phyloP scores from a whole-genome alignment of 257 asterid species.

The Rauvolfia tetraphylla region DNA sequence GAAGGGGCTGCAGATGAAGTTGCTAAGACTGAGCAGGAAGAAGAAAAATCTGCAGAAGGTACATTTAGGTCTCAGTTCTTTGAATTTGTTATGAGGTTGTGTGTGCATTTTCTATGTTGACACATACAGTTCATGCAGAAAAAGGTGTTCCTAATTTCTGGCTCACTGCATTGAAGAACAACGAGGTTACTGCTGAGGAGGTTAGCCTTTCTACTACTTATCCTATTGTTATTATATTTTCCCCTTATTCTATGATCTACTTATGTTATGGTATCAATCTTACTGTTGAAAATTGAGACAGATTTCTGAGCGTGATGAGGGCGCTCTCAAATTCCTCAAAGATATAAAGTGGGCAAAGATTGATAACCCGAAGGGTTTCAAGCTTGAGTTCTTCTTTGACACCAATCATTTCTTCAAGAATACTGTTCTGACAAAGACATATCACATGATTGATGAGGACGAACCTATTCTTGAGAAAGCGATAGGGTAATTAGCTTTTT shows the following conservation, averaged over 20 bases:
- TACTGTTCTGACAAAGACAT: slow-evolving; percentile 62
- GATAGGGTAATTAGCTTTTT: slow-evolving; percentile 49
- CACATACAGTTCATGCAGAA: slow-evolving; percentile 28
- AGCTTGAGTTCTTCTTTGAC: slow-evolving; percentile 64
- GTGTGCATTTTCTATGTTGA: not conserved
- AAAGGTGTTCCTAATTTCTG: slow-evolving; percentile 87
- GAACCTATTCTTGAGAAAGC: slow-evolving; percentile 89
- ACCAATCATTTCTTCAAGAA: slow-evolving; percentile 65
- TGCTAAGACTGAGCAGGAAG: slow-evolving; percentile 13
- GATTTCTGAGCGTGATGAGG: slow-evolving; percentile 78
- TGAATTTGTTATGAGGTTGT: not conserved
- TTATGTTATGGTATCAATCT: slow-evolving; percentile 1
- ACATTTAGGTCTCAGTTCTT: slow-evolving; percentile 1
- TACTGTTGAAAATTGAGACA: slow-evolving; percentile 22
- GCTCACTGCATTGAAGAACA: slow-evolving; percentile 74
- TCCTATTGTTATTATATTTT: not conserved
- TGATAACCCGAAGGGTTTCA: slow-evolving; percentile 72
- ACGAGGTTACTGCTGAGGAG: slow-evolving; percentile 70
- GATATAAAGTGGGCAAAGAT: slow-evolving; percentile 76
- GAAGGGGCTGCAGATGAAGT: slow-evolving; percentile 21
- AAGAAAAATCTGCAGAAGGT: slow-evolving; percentile 25
- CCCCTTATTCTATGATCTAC: not conserved
- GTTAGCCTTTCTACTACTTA: slow-evolving; percentile 26
- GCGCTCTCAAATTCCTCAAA: slow-evolving; percentile 63
- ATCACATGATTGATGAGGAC: slow-evolving; percentile 90